Percentiles rank a stretch among this genome's conserved stretches.
phyloP scores from a whole-genome alignment of 2,329 filamentous ascomycete genomes.

The Talaromyces sp. region DNA sequence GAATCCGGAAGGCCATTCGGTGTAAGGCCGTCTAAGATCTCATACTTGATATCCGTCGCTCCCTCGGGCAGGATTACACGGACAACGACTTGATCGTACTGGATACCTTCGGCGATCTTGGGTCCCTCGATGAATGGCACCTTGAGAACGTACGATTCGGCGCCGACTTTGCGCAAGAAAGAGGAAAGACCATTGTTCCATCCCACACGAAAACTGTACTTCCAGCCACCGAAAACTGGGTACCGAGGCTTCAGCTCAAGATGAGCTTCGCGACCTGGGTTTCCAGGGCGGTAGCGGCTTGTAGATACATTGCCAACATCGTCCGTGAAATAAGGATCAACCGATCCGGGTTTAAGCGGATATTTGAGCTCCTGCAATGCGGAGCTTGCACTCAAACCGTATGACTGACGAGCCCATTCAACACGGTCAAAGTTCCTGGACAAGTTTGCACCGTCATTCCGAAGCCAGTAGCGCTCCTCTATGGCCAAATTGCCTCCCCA shows the following conservation, averaged over 20 bases:
- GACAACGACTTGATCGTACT: slow-evolving; percentile 77
- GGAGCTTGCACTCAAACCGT: slow-evolving; percentile 65
- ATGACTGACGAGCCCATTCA: slow-evolving; percentile 68
- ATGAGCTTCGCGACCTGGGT: slow-evolving; percentile 70
- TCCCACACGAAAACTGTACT: slow-evolving; percentile 93
- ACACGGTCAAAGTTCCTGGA: slow-evolving; percentile 70
- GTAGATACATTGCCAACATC: slow-evolving; percentile 97
- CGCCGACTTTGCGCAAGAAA: slow-evolving; percentile 63
- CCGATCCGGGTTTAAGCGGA: slow-evolving; percentile 72
- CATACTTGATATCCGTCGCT: slow-evolving; percentile 59
- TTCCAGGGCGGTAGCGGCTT: slow-evolving; percentile 69
- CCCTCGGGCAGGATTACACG: slow-evolving; percentile 88
- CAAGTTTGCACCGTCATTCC: slow-evolving; percentile 79
- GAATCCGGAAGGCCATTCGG: slow-evolving; percentile 66
- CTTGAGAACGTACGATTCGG: slow-evolving; percentile 76
- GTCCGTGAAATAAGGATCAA: slow-evolving; percentile 91
- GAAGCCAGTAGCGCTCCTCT: slow-evolving; percentile 87
- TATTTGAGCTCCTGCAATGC: slow-evolving; percentile 81
- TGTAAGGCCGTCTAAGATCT: slow-evolving; percentile 69
- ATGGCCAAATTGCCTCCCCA: slow-evolving; percentile 97
- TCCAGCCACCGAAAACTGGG: slow-evolving; percentile 96
- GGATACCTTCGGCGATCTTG: slow-evolving; percentile 76
- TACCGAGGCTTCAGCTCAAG: slow-evolving; percentile 92
- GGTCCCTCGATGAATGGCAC: slow-evolving; percentile 93
- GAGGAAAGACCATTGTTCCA: slow-evolving; percentile 85